Conservation (phyloP, 1,284 basidiomycete species). For the Ceratobasidium sp. region DNA sequence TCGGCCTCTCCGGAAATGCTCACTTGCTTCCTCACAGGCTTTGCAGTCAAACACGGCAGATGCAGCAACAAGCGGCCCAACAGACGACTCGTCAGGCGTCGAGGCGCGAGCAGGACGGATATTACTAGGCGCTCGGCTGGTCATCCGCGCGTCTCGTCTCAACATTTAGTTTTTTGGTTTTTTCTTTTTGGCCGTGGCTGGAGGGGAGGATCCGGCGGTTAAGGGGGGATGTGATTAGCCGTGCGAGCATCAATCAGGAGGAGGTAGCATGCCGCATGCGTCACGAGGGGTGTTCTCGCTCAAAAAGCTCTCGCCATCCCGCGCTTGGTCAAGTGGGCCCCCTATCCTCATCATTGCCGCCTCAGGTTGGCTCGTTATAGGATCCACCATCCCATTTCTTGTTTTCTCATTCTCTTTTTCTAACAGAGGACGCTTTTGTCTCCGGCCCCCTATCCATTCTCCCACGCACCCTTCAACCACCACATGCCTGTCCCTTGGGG, state of each 20-base stretch:
- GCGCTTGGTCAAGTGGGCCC: not conserved
- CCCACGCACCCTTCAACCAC: conserved; percentile 18
- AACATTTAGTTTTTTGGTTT: not conserved
- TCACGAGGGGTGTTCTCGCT: not conserved
- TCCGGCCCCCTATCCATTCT: not conserved
- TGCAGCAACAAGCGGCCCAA: conserved; percentile 20
- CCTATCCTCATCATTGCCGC: not conserved
- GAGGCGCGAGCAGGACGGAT: conserved; percentile 40
- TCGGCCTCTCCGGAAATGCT: conserved; percentile 23
- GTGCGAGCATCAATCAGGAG: conserved; percentile 15
- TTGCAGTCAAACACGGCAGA: conserved; percentile 45
- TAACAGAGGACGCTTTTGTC: conserved; percentile 38
- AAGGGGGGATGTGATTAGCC: not conserved
- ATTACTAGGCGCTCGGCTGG: conserved; percentile 39
- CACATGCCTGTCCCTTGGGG: not conserved
- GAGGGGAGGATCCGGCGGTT: conserved; percentile 18
- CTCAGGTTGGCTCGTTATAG: not conserved
- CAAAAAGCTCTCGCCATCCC: not conserved
- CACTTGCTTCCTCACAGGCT: conserved; percentile 35
- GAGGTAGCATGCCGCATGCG: conserved; percentile 36
- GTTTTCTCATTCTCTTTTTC: not conserved
- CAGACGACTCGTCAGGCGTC: conserved; percentile 27
- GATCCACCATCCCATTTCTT: not conserved
- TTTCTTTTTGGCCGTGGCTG: conserved; percentile 7
- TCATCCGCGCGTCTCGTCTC: not conserved